A percentile compares a stretch with the other conserved stretches of the same genome.
phyloP scores from a whole-genome alignment of 306 rosid species.

The Castanopsis chinensis region DNA sequence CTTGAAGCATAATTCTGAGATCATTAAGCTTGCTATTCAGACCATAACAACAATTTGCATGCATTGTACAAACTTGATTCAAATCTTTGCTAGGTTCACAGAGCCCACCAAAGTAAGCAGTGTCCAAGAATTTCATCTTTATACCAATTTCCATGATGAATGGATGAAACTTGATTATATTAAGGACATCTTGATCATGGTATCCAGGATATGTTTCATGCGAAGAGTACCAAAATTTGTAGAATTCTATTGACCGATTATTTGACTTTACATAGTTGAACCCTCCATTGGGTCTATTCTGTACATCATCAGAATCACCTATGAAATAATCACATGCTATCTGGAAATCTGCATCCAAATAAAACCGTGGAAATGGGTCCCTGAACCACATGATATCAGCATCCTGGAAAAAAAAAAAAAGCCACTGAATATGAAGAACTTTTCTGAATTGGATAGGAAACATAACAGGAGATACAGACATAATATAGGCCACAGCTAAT shows the following conservation, averaged over 20 bases:
- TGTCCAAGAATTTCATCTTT: conserved; percentile 80
- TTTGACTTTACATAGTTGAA: conserved; percentile 82
- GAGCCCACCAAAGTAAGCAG: conserved; percentile 88
- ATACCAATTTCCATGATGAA: conserved; percentile 51
- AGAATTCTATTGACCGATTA: conserved; percentile 78
- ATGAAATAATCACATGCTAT: conserved; percentile 88
- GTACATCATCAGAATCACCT: conserved; percentile 59
- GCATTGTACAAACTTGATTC: conserved; percentile 93
- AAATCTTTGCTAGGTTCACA: conserved; percentile 96
- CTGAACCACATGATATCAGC: conserved; percentile 98
- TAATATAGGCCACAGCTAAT: not conserved
- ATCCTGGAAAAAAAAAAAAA: conserved; percentile 52
- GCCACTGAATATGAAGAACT: conserved; percentile 5
- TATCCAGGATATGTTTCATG: conserved; percentile 70
- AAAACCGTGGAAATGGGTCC: conserved; percentile 80
- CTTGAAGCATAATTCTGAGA: conserved; percentile 77
- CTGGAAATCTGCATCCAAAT: conserved; percentile 78
- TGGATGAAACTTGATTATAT: conserved; percentile 70
- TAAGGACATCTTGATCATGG: conserved; percentile 98
- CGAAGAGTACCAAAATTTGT: conserved; percentile 79
- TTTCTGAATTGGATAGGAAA: not conserved
- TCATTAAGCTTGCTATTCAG: conserved; percentile 84
- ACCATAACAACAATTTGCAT: conserved; percentile 92
- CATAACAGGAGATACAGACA: not conserved
- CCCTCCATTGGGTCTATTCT: conserved; percentile 92